Evolutionary conservation across 345 rosid genomes (phyloP), one percentile per base, ranked within the genome.

Genomic region (Psidium friedrichsthalianum): DNA sequence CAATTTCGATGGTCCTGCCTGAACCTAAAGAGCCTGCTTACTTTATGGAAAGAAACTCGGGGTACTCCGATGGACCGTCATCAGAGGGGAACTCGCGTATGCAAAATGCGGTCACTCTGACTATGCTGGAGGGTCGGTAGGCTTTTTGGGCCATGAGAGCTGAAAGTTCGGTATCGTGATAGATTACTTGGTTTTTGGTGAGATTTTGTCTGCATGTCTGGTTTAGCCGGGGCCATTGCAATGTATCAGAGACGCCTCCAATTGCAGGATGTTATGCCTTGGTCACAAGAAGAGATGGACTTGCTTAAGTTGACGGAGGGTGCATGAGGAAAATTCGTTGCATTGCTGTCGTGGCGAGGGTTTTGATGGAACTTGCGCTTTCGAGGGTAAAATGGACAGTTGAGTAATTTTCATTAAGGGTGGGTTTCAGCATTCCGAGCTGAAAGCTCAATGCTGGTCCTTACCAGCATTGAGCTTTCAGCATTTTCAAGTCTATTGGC

Each of bases 231-330:
- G 55, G 55, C 55, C 20, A 15, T 6, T 52, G 55, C 55, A 52
- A 52, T 52, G 55, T 52, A 15, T 15, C 55, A 52, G 55, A 52
- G 55, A 51, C 51, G 89, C 85, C 51, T 83, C n/a, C 91, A 93
- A 80, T 55, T 86, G 61, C 56, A 85, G 21, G 91, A 93, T 6
- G 91, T 85, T 86, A 44, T 93, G 92, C 93, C 29, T 7, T 12
- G 74, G 83, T 27, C 15, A 32, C 8, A 22, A 16, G 80, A 87
- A 14, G 87, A 86, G 8, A 87, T 90, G 93, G 80, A 61, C 42
- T 49, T 85, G 13, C 24, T 86, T 61, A 90, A 90, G 74, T 89
- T 83, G 85, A 13, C 83, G 25, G 53, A 11, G 14, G 87, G 7
- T 89, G 52, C 14, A 51, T 11, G 52, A 51, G 52, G 52, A 51